Evolutionary conservation across 2,329 filamentous ascomycete genomes (phyloP), one percentile per base, ranked within the genome.

Genomic region (Lomentospora prolificans): DNA sequence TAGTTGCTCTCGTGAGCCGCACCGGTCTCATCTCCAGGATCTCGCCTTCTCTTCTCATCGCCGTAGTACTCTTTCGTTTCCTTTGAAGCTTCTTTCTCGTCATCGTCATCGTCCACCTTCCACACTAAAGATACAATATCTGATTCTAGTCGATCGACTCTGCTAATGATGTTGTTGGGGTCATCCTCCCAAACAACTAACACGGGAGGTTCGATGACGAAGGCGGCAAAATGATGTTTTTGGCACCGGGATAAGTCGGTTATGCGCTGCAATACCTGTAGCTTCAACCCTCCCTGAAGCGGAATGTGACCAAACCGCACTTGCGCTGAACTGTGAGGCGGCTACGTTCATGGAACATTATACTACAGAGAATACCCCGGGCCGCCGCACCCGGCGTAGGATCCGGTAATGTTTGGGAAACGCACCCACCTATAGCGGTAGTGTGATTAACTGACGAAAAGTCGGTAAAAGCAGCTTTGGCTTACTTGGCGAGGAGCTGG

Each of bases 181-280:
- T 83, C 75, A 60, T 85, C 82, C 46, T 83, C 82, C 82, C 82
- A 85, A 24, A 84, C 79, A 4, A 84, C 71, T n/a, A 85, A 66
- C 39, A 83, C 71, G 46, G 73, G 72, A n/a, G 73, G 70, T 59
- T 83, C 79, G 58, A 77, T 72, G 53, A 85, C 78, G 64, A 85
- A 85, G 7, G 82, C 81, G n/a, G 79, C 81, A 62, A 82, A 84
- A 58, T 85, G 81, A 66, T 84, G 80, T 64, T 84, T 82, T 63
- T 84, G 76, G 61, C 81, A 85, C 24, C 72, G 67, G 0, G 80
- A 78, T 3, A 87, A 70, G 51, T 79, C 75, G 2, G 72, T 69
- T 57, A 86, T 76, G 51, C 75, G 76, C 2, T 77, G 77, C 22
- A 87, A 69, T 3, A 87, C 78, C 63, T 87, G 84, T 5, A 87